Conservation (phyloP, 306 rosid genomes). For the Castanopsis chinensis region DNA sequence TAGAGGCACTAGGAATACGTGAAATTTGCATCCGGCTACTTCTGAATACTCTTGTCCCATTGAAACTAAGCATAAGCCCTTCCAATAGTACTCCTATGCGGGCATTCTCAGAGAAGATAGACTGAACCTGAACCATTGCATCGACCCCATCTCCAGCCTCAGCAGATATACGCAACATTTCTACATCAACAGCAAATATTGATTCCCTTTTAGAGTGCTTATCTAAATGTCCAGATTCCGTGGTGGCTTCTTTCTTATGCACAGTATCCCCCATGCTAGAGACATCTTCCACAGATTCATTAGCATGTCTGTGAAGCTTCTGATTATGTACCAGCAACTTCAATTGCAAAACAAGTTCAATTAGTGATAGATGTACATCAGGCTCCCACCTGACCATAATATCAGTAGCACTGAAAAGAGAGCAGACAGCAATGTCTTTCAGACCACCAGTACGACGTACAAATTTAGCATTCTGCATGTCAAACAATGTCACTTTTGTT, state of each 20-base stretch:
- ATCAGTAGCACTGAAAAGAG: slow-evolving; percentile 98
- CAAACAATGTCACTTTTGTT: slow-evolving; percentile 72
- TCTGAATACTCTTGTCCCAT: slow-evolving; percentile 72
- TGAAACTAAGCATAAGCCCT: slow-evolving; percentile 83
- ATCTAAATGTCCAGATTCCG: slow-evolving; percentile 55
- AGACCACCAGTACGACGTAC: slow-evolving; percentile 87
- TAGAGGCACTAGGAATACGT: slow-evolving; percentile 72
- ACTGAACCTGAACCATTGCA: slow-evolving; percentile 83
- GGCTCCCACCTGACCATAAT: slow-evolving; percentile 93
- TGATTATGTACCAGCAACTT: slow-evolving; percentile 71
- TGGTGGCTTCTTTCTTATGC: slow-evolving; percentile 49
- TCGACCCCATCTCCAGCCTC: slow-evolving; percentile 96
- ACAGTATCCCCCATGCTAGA: slow-evolving; percentile 41
- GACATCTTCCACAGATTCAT: slow-evolving; percentile 38
- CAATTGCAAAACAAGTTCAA: slow-evolving; percentile 76
- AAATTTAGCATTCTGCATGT: slow-evolving; percentile 94
- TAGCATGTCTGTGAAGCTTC: slow-evolving; percentile 57
- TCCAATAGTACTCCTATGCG: slow-evolving; percentile 92
- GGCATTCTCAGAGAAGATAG: slow-evolving; percentile 98
- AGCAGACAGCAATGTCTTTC: slow-evolving; percentile 86
- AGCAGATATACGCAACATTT: slow-evolving; percentile 77
- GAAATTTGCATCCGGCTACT: slow-evolving; percentile 99
- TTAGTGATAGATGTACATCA: slow-evolving; percentile 74
- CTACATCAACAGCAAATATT: slow-evolving; percentile 90
- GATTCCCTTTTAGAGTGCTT: slow-evolving; percentile 86